These are phyloP conservation scores for Myxozyma sirexii DNA, from an alignment of 805 yeast species.

Conservation along the genomic window DNA sequence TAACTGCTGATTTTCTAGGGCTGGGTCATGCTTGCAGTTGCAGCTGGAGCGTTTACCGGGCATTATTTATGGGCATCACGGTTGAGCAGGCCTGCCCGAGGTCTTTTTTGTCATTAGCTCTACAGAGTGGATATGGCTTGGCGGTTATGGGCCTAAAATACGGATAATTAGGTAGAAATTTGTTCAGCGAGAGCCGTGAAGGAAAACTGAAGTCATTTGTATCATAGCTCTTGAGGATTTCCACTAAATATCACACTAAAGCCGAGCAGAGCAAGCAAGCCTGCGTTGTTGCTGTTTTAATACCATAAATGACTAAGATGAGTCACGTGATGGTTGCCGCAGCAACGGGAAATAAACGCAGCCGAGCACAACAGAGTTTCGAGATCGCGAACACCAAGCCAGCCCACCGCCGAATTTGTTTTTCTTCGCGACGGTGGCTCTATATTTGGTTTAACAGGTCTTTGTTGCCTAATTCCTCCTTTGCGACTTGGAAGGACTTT, in stretches of 20 bases:
- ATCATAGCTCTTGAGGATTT: too few relatives aligned
- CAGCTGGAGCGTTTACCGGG: slow-evolving; percentile 72
- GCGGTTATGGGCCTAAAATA: neutral
- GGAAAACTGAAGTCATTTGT: too few relatives aligned
- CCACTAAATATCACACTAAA: neutral
- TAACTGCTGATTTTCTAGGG: slow-evolving; percentile 52
- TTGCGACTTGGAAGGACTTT: neutral
- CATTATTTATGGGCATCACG: slow-evolving; percentile 55
- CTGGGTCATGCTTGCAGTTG: slow-evolving; percentile 78
- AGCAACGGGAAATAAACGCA: slow-evolving; percentile 1
- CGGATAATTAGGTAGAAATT: too few relatives aligned
- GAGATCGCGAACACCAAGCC: slow-evolving; percentile 8
- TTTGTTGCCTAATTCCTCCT: neutral
- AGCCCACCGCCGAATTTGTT: neutral
- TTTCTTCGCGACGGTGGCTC: too few relatives aligned
- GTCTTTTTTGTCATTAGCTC: slow-evolving; percentile 29
- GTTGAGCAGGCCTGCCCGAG: slow-evolving; percentile 6
- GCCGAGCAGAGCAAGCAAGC: neutral
- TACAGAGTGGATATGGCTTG: neutral
- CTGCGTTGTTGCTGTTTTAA: too few relatives aligned
- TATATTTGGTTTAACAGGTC: neutral
- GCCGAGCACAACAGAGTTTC: neutral
- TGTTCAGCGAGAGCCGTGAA: too few relatives aligned
- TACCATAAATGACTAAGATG: neutral
- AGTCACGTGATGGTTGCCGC: slow-evolving; percentile 1